phyloP scores from a whole-genome alignment of 371 early-diverging fungal genomes.

The Paraphysoderma sedebokerense region DNA sequence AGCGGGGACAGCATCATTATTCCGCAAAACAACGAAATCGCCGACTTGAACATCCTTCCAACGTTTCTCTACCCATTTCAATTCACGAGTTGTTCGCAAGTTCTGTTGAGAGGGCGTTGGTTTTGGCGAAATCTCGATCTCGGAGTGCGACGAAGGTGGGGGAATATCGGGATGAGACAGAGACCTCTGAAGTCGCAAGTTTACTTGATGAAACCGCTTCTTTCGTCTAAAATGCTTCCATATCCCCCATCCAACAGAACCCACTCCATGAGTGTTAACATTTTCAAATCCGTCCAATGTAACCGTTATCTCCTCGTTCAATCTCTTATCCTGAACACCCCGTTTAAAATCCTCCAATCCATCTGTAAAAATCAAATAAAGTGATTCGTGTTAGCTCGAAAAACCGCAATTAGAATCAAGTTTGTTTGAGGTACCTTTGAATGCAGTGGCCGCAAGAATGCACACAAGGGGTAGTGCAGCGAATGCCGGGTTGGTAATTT shows the following conservation, averaged over 20 bases:
- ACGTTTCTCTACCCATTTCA: background rate
- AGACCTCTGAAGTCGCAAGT: background rate
- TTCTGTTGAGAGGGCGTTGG: background rate
- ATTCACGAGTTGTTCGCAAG: background rate
- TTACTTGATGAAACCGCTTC: background rate
- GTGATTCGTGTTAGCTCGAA: no score
- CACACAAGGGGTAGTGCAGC: constrained; percentile 75
- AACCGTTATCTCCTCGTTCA: constrained; percentile 58
- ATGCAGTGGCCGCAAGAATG: constrained; percentile 72
- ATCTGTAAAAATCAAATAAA: constrained; percentile 24
- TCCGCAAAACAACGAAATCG: constrained; percentile 65
- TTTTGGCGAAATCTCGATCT: background rate
- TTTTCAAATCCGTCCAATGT: constrained; percentile 57
- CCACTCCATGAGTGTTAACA: constrained; percentile 22
- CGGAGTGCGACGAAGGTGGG: background rate
- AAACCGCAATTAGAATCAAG: no score
- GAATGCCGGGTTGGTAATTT: constrained; percentile 46
- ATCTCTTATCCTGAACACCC: constrained; percentile 69
- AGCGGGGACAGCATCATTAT: constrained; percentile 78
- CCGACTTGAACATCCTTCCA: constrained; percentile 77
- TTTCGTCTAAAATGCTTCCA: background rate
- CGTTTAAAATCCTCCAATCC: constrained; percentile 91
- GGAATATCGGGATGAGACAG: background rate
- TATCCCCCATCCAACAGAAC: background rate
- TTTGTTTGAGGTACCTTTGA: no score